Conservation (phyloP, 2,329 filamentous ascomycete species). For the Endoconidiophora polonica region DNA sequence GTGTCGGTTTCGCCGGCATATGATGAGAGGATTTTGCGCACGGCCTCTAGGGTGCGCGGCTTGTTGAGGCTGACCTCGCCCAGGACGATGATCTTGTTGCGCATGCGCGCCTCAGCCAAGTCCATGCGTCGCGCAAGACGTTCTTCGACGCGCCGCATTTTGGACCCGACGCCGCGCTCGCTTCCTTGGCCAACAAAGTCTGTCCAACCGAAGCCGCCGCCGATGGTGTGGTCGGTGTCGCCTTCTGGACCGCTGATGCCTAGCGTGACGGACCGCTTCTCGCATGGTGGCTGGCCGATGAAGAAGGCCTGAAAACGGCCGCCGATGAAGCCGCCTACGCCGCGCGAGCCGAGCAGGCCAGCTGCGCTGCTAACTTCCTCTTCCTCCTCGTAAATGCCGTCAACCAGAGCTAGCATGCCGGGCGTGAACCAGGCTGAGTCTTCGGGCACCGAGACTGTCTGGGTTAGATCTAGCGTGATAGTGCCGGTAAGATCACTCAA, state of each 20-base stretch:
- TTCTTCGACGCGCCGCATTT: conserved; percentile 68
- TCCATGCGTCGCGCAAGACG: conserved; percentile 38
- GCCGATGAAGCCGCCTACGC: conserved; percentile 80
- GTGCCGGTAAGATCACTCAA: conserved; percentile 79
- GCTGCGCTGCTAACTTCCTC: conserved; percentile 58
- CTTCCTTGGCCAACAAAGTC: conserved; percentile 88
- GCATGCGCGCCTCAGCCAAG: conserved; percentile 20
- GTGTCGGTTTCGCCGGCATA: conserved; percentile 52
- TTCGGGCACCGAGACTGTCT: conserved; percentile 66
- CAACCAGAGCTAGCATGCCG: conserved; percentile 88
- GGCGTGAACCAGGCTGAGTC: conserved; percentile 85
- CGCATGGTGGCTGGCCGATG: conserved; percentile 79
- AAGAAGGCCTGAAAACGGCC: conserved; percentile 83
- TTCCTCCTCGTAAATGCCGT: conserved; percentile 94
- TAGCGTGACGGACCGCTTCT: conserved; percentile 63
- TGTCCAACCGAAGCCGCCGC: conserved; percentile 87
- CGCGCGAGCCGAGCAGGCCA: conserved; percentile 57
- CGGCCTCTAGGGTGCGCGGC: conserved; percentile 61
- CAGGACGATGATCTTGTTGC: conserved; percentile 52
- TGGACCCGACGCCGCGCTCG: conserved; percentile 63
- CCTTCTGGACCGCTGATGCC: conserved; percentile 48
- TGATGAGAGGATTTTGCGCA: conserved; percentile 58
- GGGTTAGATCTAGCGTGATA: conserved; percentile 66
- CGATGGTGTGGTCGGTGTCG: conserved; percentile 44
- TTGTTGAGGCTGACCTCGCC: conserved; percentile 78